Base-by-base conservation (phyloP, 1,139 yeast genomes). In the Kodamaea alishanica region DNA sequence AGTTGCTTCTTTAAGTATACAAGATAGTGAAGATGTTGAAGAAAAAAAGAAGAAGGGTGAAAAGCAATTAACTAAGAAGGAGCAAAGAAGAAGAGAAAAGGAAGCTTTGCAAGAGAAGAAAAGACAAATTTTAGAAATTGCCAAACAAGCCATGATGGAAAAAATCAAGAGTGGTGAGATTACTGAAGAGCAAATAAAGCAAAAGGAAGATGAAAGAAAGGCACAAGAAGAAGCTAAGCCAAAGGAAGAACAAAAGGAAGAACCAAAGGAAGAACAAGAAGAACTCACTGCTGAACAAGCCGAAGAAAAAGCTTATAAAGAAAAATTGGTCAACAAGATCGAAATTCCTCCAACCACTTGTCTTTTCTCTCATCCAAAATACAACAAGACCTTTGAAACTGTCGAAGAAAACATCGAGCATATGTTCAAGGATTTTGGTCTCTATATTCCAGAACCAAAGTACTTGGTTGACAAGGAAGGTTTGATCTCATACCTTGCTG, bases 381-480 rank as follows among this genome's bases (percentile, higher is more conserved):
- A 58, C 29, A 54, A 63, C 30, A 54, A 62, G 31, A 43, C 50
- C 15, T 56, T 54, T 26, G 57, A 51, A 8, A 57, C 63, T 22
- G 50, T 73, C 26, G 90, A 84, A 35, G 82, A 75, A 35, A 86
- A 84, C 51, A 75, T 84, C 22, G 71, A 71, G 24, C 95, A 90
- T 60, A 83, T 92, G 94, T 80, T 77, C 53, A 74, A 71, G 45
- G 67, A 64, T 30, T 96, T 84, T 60, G 97, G 97, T 1, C 70
- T 92, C 34, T 92, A 84, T 49, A 72, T 92, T 11, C 98, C 98
- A 0, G 97, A 92, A 59, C 68, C 72, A 42, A 74, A 75, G 24
- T 92, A 77, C 55, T 69, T 92, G 39, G 69, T 67, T 0, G 87
- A 92, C 58, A 64, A 78, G 39, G 73, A 68, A 31, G 98, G 97